A percentile compares a stretch with the other conserved stretches of the same genome.
Evolutionary conservation across 768 basidiomycete species (phyloP).

Genomic region (Calocera viscosa): DNA sequence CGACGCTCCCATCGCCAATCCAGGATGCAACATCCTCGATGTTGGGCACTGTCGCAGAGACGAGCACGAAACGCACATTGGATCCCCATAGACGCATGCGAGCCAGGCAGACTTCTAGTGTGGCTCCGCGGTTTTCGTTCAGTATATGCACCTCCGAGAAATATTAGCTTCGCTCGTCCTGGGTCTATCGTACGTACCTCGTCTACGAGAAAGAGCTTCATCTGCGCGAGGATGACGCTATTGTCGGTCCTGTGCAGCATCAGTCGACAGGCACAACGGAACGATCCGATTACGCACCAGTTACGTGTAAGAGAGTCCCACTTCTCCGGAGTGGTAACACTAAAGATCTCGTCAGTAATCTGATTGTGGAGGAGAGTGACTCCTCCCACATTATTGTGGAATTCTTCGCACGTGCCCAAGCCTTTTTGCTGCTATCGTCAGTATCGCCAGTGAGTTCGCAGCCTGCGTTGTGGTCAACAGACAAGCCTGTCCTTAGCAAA

Average conservation of each 20-base stretch:
- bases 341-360: conserved; percentile 21
- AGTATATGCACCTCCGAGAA: conserved; percentile 70
- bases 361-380: conserved; percentile 20
- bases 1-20: conserved; percentile 43
- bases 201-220: conserved; percentile 79
- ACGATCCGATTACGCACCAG: conserved; percentile 39
- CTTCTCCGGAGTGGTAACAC: conserved; percentile 90
- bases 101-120: conserved; percentile 85
- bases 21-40: conserved; percentile 79
- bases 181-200: conserved; percentile 41
- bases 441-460: conserved; percentile 91
- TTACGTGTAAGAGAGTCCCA: conserved; percentile 89
- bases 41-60: conserved; percentile 92
- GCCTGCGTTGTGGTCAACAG: conserved; percentile 34
- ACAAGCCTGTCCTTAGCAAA: conserved; percentile 7
- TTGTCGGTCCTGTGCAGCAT: conserved; percentile 42
- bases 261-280: conserved; percentile 6
- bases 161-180: not conserved
- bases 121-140: conserved; percentile 80
- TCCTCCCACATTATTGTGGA: conserved; percentile 59
- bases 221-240: conserved; percentile 50
- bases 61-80: conserved; percentile 66
- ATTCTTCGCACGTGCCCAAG: conserved; percentile 61
- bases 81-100: conserved; percentile 74
- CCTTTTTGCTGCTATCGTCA: conserved; percentile 45